A percentile compares a stretch with the other conserved stretches of the same genome.
Evolutionary conservation across 768 basidiomycete genomes (phyloP).

Genomic region (Leccinum incarnatum): DNA sequence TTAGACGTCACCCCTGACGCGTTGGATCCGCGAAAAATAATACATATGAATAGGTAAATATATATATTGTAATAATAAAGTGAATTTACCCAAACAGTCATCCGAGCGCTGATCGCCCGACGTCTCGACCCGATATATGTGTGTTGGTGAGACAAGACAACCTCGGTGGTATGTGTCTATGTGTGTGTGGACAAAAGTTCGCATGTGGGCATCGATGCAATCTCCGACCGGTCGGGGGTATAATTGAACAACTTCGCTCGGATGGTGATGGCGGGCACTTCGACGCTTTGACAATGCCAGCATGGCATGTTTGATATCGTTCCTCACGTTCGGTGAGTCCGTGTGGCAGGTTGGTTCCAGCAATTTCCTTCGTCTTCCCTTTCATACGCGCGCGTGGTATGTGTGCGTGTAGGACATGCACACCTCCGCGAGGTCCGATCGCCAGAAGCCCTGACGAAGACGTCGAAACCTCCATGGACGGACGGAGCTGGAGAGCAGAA

Average conservation of each 20-base stretch:
- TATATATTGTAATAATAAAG: background rate
- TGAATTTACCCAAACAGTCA: slow-evolving; percentile 5
- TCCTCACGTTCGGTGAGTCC: background rate
- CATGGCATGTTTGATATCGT: background rate
- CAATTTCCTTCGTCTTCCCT: background rate
- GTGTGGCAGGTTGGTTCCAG: background rate
- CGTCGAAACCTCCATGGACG: background rate
- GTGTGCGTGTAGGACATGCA: background rate
- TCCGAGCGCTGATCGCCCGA: slow-evolving; percentile 13
- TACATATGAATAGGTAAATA: background rate
- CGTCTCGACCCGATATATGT: slow-evolving; percentile 19
- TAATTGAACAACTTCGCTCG: background rate
- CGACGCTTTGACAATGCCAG: background rate
- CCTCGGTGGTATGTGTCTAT: background rate
- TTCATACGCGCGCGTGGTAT: background rate
- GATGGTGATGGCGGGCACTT: background rate
- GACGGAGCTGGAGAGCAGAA: slow-evolving; percentile 1
- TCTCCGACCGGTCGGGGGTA: background rate
- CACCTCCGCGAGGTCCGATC: slow-evolving; percentile 16
- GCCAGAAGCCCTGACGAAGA: slow-evolving; percentile 3
- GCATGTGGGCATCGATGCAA: background rate
- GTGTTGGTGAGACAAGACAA: background rate
- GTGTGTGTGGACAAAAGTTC: background rate
- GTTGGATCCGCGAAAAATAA: background rate
- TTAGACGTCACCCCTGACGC: slow-evolving; percentile 2